These are phyloP conservation scores for Trichomonascaceae sp. DNA, from an alignment of 1,139 yeast species.

Conservation along the genomic window DNA sequence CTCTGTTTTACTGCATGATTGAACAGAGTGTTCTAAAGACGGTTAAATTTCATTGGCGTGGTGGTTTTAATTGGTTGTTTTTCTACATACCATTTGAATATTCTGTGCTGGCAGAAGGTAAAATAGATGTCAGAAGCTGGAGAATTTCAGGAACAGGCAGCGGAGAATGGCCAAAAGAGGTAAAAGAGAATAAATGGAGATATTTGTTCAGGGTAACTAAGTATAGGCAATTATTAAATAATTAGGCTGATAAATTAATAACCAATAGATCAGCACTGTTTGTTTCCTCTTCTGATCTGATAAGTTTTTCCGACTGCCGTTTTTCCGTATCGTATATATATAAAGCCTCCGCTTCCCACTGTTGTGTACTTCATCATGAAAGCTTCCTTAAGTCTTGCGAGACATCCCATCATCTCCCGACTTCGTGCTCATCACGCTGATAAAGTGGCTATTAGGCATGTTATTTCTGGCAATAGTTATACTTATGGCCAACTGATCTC, in stretches of 20 bases:
- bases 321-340: not conserved
- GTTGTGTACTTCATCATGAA: not conserved
- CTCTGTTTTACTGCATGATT: slow-evolving; percentile 88
- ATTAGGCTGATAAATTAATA: not conserved
- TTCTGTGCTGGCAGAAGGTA: not conserved
- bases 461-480: slow-evolving; percentile 29
- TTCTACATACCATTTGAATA: not conserved
- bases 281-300: not conserved
- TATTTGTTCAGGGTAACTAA: not conserved
- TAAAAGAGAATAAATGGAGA: not conserved
- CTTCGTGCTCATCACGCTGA: slow-evolving; percentile 22
- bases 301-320: not conserved
- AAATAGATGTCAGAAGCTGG: not conserved
- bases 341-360: not conserved
- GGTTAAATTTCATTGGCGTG: not conserved
- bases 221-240: too few species aligned
- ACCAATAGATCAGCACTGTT: not conserved
- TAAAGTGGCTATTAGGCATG: slow-evolving; percentile 31
- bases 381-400: not conserved
- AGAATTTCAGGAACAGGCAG: not conserved
- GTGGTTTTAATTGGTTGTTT: not conserved
- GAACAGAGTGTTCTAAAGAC: slow-evolving; percentile 63
- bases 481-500: slow-evolving; percentile 28
- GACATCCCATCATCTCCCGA: slow-evolving; percentile 24
- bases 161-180: too few species aligned